Evolutionary conservation across 352 stramenopile genomes (phyloP), one percentile per base, ranked within the genome.

Genomic region (Globisporangium paddicum): DNA sequence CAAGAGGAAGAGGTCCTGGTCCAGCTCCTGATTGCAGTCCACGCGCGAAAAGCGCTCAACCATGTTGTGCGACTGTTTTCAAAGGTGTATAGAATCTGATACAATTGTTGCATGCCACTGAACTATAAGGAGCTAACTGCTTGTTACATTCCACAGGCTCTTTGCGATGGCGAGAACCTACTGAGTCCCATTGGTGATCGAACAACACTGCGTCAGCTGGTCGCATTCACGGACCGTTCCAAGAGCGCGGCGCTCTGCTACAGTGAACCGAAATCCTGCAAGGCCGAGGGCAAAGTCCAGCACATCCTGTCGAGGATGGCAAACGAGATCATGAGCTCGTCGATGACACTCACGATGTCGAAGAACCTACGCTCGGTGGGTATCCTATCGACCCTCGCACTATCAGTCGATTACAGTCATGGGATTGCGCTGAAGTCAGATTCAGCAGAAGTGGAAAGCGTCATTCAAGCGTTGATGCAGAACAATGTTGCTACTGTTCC

Each of bases 31-130:
- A 76, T 71, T 4, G 79, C 76, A 5, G 71, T 87, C 9, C 78
- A 92, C 52, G 75, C 79, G 26, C 75, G 84, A 6, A 82, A 87
- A 37, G 68, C 90, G 19, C 64, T 95, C 2, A 47, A 74, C 21
- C 82, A 95, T 25, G 66, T 92, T 34, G 72, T 93, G 34, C 68
- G 86, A 10, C 81, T 94, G 9, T 79, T 76, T 21, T 63, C 58
- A 51, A 64, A 69, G 23, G 72, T 82, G 63, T 26, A 69, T 72
- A 9, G 1, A 21, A 9, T 14, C 18, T 44, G 38, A 44, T 44
- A 16, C 2, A 23, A 44, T 11, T 21, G 38, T 21, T 44, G 38
- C 38, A 21, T 5, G 38, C 11, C 32, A 13, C 25, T 50, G 44
- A n/a, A 42, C n/a, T n/a, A 19, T 50, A 13, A 21, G 8, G n/a